Base-by-base conservation (phyloP, 148 eudicot genomes). In the Rhododendron griersonianum region DNA sequence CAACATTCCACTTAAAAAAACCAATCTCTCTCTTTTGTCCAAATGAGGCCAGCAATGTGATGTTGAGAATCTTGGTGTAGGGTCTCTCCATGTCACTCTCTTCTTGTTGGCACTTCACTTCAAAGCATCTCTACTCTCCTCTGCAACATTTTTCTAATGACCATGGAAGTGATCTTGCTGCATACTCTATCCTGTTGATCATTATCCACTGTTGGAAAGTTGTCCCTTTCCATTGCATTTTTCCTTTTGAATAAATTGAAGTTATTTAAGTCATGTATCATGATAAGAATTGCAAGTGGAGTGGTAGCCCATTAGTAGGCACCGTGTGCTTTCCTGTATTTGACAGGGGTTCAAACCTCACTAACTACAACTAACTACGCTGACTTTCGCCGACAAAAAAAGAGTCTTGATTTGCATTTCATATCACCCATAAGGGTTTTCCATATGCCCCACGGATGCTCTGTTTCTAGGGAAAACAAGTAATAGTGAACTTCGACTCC, bases 1-100 rank as follows among this genome's bases (percentile, higher is more conserved):
- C 89, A 87, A 77, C 45, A 81, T 85, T 87, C 90, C 92, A 90
- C 89, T 89, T 8, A 86, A 55, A n/a, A 39, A 41, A 88, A 76
- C 28, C 55, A 85, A 69, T 55, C 86, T 21, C 10, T 86, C 78
- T 85, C 78, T 85, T 53, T 76, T 73, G 81, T 88, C 82, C 90
- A 86, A 18, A 9, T 55, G 67, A 78, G 39, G 84, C 88, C 51
- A 47, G 51, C 19, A 47, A 18, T 71, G 45, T 41, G 45, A 74
- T 35, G 45, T 15, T 13, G 55, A 71, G 16, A 45, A 44, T 47
- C 41, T 5, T 69, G 41, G 11, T 48, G 78, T 47, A 28, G 79
- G 85, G 18, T 47, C 39, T 50, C 33, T 50, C 50, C 30, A 47
- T 69, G 16, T 55, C 85, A 69, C 80, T 8, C 63, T 18, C 35